phyloP scores from a whole-genome alignment of 225 moss, liverwort and hornwort genomes.

The Lunularia cruciata region DNA sequence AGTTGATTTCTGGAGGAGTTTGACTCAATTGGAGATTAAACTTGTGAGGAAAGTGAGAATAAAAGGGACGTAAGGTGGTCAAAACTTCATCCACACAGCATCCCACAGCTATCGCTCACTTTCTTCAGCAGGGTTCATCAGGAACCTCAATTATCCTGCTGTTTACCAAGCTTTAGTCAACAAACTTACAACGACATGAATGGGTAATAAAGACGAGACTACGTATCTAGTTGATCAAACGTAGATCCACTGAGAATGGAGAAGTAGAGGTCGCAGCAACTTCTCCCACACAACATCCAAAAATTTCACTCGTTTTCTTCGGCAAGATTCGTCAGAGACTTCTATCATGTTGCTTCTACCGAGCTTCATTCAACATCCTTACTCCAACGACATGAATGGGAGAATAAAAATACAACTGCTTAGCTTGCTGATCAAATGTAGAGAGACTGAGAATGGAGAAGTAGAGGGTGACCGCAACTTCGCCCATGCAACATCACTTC shows the following conservation, averaged over 20 bases:
- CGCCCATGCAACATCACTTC: not conserved
- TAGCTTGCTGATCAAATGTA: no score
- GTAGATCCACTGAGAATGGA: not conserved
- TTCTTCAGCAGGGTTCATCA: constrained; percentile 16
- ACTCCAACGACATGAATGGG: no score
- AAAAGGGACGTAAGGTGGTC: not conserved
- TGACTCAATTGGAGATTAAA: no score
- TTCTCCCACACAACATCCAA: not conserved
- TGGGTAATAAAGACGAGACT: no score
- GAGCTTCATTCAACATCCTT: constrained; percentile 5
- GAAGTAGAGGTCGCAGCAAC: not conserved
- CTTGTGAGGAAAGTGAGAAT: not conserved
- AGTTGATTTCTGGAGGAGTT: no score
- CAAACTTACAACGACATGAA: no score
- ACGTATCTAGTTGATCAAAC: not conserved
- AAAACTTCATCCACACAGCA: not conserved
- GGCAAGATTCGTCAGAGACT: constrained; percentile 1
- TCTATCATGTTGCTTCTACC: constrained; percentile 18
- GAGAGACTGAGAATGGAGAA: not conserved
- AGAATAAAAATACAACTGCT: no score
- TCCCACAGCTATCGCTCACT: not conserved
- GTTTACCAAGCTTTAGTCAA: constrained; percentile 1
- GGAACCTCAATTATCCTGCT: constrained; percentile 7
- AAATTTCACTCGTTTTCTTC: constrained; percentile 6
- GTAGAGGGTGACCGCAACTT: not conserved